Conservation (phyloP, 2,329 filamentous ascomycete genomes). For the Monosporascus sp. region DNA sequence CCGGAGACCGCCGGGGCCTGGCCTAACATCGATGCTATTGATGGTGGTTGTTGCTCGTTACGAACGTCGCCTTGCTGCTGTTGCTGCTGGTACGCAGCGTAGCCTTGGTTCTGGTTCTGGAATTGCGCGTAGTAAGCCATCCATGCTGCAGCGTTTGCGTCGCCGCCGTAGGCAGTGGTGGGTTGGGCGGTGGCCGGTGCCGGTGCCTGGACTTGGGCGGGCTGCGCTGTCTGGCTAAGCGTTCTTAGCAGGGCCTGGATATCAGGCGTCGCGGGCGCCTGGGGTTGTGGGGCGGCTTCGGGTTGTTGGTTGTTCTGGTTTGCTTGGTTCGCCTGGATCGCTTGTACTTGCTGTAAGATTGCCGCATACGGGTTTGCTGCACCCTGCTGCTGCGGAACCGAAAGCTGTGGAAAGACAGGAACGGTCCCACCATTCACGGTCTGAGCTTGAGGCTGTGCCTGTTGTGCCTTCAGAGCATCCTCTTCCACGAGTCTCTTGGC, state of each 20-base stretch:
- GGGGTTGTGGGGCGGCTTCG: conserved; percentile 11
- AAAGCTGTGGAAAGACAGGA: too few species aligned
- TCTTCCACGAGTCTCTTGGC: conserved; percentile 30
- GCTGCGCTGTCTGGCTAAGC: conserved; percentile 9
- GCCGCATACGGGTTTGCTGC: conserved; percentile 14
- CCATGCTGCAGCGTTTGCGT: conserved; percentile 8
- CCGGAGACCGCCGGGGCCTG: neutral
- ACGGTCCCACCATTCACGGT: too few species aligned
- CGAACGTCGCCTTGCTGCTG: neutral
- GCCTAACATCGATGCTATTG: too few species aligned
- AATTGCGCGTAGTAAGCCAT: conserved; percentile 6
- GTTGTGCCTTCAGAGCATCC: conserved; percentile 20
- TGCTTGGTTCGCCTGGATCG: conserved; percentile 14
- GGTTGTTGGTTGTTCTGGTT: conserved; percentile 10
- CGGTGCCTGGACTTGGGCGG: conserved; percentile 5
- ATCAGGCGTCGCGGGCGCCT: conserved; percentile 15
- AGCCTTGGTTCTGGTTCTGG: neutral
- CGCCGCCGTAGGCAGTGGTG: neutral
- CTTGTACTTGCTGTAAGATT: conserved; percentile 23
- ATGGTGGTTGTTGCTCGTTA: too few species aligned
- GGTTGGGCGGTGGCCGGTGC: neutral
- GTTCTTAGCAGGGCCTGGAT: conserved; percentile 22
- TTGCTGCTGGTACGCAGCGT: neutral
- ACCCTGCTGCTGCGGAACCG: conserved; percentile 5
- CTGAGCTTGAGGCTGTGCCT: conserved; percentile 10